A percentile compares a stretch with the other conserved stretches of the same genome.
These are phyloP conservation scores for Dioszegia hungarica DNA, from an alignment of 768 basidiomycete species.

Conservation along the genomic window DNA sequence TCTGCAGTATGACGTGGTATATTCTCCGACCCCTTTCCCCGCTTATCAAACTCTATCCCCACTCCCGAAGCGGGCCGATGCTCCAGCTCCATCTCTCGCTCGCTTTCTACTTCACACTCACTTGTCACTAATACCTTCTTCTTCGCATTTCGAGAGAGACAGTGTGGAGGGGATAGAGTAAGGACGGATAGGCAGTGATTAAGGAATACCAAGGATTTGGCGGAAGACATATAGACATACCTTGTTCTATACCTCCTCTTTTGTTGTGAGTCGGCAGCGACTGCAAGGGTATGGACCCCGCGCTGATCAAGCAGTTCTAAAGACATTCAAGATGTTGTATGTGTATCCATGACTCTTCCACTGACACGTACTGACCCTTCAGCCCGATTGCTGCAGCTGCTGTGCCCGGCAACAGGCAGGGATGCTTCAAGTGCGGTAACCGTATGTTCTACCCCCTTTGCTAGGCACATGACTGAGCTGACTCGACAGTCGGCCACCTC, in stretches of 20 bases:
- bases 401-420: conserved; percentile 41
- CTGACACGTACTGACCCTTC: conserved; percentile 2
- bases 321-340: conserved; percentile 34
- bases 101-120: not conserved
- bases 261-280: not conserved
- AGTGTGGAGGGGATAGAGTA: conserved; percentile 16
- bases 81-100: not conserved
- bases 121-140: not conserved
- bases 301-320: not conserved
- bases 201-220: not conserved
- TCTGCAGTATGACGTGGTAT: too few species aligned
- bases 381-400: conserved; percentile 20
- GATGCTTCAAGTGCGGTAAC: conserved; percentile 61
- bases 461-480: not conserved
- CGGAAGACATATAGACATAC: too few species aligned
- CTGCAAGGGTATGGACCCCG: not conserved
- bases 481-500: conserved; percentile 72
- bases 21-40: too few species aligned
- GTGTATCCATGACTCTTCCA: conserved; percentile 1
- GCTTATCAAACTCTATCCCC: too few species aligned
- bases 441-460: conserved; percentile 51
- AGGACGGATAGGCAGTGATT: not conserved
- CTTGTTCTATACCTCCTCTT: too few species aligned
- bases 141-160: conserved; percentile 10
- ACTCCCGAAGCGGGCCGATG: too few species aligned